Evolutionary conservation across 306 rosid species (phyloP).

Genomic region (Lathyrus sativus): DNA sequence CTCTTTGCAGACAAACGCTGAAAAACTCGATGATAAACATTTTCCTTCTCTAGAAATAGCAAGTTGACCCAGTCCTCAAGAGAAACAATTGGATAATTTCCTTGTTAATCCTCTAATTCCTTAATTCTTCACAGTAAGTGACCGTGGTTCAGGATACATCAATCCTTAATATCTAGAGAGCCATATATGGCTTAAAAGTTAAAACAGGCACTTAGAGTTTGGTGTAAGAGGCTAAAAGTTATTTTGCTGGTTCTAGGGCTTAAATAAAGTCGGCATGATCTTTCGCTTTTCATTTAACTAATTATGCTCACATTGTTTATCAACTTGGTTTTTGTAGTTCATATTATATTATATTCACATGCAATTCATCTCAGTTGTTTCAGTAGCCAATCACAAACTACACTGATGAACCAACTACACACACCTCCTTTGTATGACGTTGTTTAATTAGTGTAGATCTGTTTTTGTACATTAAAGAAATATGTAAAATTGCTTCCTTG

Average conservation of each 20-base stretch:
- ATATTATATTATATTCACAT: conserved; percentile 1
- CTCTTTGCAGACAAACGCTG: conserved; percentile 1
- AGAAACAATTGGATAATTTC: not conserved
- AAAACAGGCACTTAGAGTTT: not conserved
- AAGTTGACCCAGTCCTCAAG: conserved; percentile 5
- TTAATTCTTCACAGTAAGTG: conserved; percentile 3
- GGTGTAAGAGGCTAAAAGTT: not conserved
- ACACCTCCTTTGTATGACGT: conserved; percentile 21
- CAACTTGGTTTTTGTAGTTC: not conserved
- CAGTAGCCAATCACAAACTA: not conserved
- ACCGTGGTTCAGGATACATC: not conserved
- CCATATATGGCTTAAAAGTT: not conserved
- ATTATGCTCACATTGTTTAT: conserved; percentile 2
- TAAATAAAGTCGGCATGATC: not conserved
- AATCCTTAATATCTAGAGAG: not conserved
- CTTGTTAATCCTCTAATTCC: not conserved
- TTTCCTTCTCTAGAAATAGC: not conserved
- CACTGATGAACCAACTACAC: conserved; percentile 7
- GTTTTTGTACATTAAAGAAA: conserved; percentile 20
- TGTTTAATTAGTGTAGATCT: conserved; percentile 24
- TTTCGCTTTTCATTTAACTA: not conserved
- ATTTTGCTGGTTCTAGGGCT: conserved; percentile 7
- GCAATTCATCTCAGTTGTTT: conserved; percentile 6
- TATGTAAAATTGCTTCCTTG: conserved; percentile 29
- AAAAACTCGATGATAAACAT: not conserved